A percentile compares a stretch with the other conserved stretches of the same genome.
Evolutionary conservation across 306 rosid species (phyloP).

Genomic region (Potentilla sterilis): DNA sequence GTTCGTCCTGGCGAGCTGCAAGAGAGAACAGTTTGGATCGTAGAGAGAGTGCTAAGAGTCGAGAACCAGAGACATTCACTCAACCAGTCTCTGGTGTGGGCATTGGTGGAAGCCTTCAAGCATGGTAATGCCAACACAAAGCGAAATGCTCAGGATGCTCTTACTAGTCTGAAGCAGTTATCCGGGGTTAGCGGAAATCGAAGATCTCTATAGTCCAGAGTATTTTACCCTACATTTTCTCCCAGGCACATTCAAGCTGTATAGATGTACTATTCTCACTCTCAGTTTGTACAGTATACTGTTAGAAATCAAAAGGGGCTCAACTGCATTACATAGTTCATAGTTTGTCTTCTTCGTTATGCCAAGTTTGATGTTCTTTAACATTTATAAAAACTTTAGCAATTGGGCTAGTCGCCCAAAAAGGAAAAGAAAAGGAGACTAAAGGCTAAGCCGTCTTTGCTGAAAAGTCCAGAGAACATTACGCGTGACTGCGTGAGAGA

Average conservation of each 20-base stretch:
- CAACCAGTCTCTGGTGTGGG: slow-evolving; percentile 48
- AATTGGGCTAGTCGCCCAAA: not conserved
- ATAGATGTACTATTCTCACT: not conserved
- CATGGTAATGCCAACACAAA: slow-evolving; percentile 46
- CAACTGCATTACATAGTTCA: not conserved
- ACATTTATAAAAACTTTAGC: not conserved
- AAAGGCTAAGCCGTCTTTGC: not conserved
- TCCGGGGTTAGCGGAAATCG: slow-evolving; percentile 37
- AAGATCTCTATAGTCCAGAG: not conserved
- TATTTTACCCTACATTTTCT: too few relatives aligned
- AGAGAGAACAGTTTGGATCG: slow-evolving; percentile 49
- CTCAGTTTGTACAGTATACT: not conserved
- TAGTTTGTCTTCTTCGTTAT: not conserved
- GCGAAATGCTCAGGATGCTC: slow-evolving; percentile 47
- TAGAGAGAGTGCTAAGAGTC: slow-evolving; percentile 48
- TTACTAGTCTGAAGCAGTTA: slow-evolving; percentile 46
- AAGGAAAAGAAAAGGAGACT: not conserved
- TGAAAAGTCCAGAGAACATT: not conserved
- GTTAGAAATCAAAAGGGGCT: not conserved
- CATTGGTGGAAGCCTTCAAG: slow-evolving; percentile 53
- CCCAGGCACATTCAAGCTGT: not conserved
- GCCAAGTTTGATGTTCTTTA: not conserved
- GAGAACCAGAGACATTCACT: slow-evolving; percentile 43
- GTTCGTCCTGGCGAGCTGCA: slow-evolving; percentile 45
- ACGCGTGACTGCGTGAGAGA: too few relatives aligned